Percentiles rank a stretch among this genome's conserved stretches.
Conservation (phyloP, 2,329 filamentous ascomycete species). For the Fusarium nematophilum region DNA sequence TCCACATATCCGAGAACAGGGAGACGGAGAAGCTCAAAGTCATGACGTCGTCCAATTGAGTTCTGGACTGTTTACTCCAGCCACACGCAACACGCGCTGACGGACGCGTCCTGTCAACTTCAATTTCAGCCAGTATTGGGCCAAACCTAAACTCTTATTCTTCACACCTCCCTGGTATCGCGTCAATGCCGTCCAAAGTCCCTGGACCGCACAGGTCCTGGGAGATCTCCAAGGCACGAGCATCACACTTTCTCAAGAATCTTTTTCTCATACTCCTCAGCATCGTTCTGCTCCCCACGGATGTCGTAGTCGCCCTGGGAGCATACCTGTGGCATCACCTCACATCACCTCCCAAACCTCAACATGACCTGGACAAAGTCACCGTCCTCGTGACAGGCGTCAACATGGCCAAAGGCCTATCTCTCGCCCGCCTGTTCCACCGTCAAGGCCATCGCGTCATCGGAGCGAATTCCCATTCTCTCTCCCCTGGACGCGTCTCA, state of each 20-base stretch:
- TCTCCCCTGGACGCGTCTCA: slow-evolving; percentile 69
- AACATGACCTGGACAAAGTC: slow-evolving; percentile 19
- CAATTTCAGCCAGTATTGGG: not conserved
- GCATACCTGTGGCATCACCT: slow-evolving; percentile 20
- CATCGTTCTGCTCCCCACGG: slow-evolving; percentile 21
- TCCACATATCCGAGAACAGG: too few relatives aligned
- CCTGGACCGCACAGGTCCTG: not conserved
- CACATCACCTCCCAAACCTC: not conserved
- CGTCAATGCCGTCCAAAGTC: not conserved
- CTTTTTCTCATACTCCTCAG: slow-evolving; percentile 24
- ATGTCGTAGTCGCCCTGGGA: not conserved
- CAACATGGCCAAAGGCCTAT: slow-evolving; percentile 77
- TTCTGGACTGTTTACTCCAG: not conserved
- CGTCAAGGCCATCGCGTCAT: slow-evolving; percentile 75
- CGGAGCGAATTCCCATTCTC: slow-evolving; percentile 72
- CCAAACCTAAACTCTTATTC: not conserved
- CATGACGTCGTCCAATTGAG: slow-evolving; percentile 36
- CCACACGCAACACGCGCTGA: not conserved
- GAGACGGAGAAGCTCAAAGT: too few relatives aligned
- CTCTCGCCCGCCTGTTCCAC: slow-evolving; percentile 73
- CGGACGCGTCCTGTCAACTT: not conserved
- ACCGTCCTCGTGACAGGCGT: slow-evolving; percentile 79
- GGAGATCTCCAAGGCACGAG: slow-evolving; percentile 1
- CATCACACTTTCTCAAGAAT: slow-evolving; percentile 26
- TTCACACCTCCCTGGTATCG: not conserved